phyloP scores from a whole-genome alignment of 805 yeast species.

The Metschnikowia orientalis region DNA sequence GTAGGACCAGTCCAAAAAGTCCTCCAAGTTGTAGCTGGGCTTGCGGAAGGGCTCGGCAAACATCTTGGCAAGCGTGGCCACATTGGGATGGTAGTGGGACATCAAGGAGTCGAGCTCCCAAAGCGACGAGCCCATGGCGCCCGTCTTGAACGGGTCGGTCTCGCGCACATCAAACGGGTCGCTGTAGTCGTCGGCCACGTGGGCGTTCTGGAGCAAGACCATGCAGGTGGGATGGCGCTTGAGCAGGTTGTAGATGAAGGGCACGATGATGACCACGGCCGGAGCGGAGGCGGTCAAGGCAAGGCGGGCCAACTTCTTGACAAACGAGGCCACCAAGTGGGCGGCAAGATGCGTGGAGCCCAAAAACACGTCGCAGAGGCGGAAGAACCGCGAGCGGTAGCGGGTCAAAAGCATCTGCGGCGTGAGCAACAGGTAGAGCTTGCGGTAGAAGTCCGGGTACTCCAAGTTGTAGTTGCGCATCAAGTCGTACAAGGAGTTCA shows the following conservation, averaged over 20 bases:
- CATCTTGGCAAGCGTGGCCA: slow-evolving; percentile 85
- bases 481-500: slow-evolving; percentile 82
- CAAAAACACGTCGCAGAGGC: slow-evolving; percentile 80
- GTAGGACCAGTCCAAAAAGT: slow-evolving; percentile 90
- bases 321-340: slow-evolving; percentile 79
- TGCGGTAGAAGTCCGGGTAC: slow-evolving; percentile 83
- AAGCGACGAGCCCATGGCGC: slow-evolving; percentile 78
- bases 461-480: slow-evolving; percentile 82
- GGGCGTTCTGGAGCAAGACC: slow-evolving; percentile 68
- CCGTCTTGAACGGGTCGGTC: slow-evolving; percentile 69
- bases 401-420: slow-evolving; percentile 70
- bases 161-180: slow-evolving; percentile 71
- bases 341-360: slow-evolving; percentile 85
- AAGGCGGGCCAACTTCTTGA: slow-evolving; percentile 74
- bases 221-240: slow-evolving; percentile 94
- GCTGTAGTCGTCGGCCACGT: slow-evolving; percentile 22
- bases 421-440: slow-evolving; percentile 76
- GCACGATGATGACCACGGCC: slow-evolving; percentile 80
- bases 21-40: slow-evolving; percentile 84
- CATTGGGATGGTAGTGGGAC: slow-evolving; percentile 91
- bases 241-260: slow-evolving; percentile 85
- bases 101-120: slow-evolving; percentile 87
- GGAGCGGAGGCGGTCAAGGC: slow-evolving; percentile 78
- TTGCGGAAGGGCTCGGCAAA: slow-evolving; percentile 88
- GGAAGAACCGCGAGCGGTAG: slow-evolving; percentile 81